Evolutionary conservation across 2,329 filamentous ascomycete species (phyloP).

Genomic region (Xylaria sp.): DNA sequence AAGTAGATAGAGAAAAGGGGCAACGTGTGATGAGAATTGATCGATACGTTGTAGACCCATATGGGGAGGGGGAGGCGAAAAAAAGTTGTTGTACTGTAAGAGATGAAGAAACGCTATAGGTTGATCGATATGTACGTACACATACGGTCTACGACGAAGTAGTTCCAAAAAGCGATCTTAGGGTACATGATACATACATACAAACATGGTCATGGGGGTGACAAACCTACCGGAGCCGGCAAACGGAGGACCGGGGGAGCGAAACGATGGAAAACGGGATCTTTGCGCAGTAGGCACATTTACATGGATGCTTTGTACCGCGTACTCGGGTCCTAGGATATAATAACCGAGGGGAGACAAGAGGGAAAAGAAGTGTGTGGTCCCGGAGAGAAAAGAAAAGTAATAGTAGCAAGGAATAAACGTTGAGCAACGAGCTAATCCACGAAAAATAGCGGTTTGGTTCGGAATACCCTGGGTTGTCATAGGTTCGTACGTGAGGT

Average conservation of each 20-base stretch:
- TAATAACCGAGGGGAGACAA: conserved; percentile 15
- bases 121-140: conserved; percentile 15
- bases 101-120: background rate
- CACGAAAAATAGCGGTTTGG: conserved; percentile 22
- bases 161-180: background rate
- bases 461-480: conserved; percentile 15
- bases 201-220: conserved; percentile 19
- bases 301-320: conserved; percentile 28
- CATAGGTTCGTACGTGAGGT: conserved; percentile 7
- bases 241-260: background rate
- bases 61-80: conserved; percentile 1
- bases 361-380: background rate
- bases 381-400: background rate
- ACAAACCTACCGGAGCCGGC: background rate
- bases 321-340: conserved; percentile 25
- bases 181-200: conserved; percentile 17
- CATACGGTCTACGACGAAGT: conserved; percentile 8
- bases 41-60: conserved; percentile 17
- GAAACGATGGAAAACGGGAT: background rate
- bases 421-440: conserved; percentile 6
- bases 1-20: conserved; percentile 16
- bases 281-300: background rate
- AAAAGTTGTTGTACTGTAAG: background rate
- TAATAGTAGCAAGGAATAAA: background rate
- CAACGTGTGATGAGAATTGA: conserved; percentile 25